Percentiles rank a stretch among this genome's conserved stretches.
These are phyloP conservation scores for Phytophthora hybrid DNA, from an alignment of 352 stramenopile genomes.

Conservation along the genomic window DNA sequence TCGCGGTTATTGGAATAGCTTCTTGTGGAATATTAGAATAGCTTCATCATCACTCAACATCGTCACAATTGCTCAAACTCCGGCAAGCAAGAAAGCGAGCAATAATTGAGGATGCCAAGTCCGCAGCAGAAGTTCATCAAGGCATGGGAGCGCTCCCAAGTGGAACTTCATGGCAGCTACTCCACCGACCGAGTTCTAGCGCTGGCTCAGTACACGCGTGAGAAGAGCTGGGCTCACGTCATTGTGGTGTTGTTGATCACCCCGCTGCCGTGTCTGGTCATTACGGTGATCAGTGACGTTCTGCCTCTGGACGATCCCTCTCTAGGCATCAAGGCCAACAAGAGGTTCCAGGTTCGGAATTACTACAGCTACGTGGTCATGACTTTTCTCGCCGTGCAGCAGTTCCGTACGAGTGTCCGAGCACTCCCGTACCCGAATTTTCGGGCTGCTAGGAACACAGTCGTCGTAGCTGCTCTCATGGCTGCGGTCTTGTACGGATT, in stretches of 20 bases:
- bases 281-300: conserved; percentile 18
- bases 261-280: conserved; percentile 25
- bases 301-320: conserved; percentile 19
- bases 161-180: conserved; percentile 30
- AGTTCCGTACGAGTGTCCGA: conserved; percentile 25
- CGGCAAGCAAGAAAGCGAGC: too few species aligned
- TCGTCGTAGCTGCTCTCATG: conserved; percentile 12
- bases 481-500: conserved; percentile 5
- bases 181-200: conserved; percentile 12
- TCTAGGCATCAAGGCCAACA: conserved; percentile 18
- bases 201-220: conserved; percentile 13
- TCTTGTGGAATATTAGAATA: too few species aligned
- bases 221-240: conserved; percentile 1
- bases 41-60: too few species aligned
- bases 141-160: conserved; percentile 16
- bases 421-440: conserved; percentile 22
- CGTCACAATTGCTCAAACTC: too few species aligned
- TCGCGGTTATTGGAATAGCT: too few species aligned
- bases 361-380: conserved; percentile 32
- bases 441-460: not conserved
- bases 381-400: conserved; percentile 17
- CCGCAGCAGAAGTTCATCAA: conserved; percentile 1
- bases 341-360: conserved; percentile 23
- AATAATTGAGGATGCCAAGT: not conserved
- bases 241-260: conserved; percentile 16